Base-by-base conservation (phyloP, 176 grass and related monocot species). In the Oryza meyeriana region DNA sequence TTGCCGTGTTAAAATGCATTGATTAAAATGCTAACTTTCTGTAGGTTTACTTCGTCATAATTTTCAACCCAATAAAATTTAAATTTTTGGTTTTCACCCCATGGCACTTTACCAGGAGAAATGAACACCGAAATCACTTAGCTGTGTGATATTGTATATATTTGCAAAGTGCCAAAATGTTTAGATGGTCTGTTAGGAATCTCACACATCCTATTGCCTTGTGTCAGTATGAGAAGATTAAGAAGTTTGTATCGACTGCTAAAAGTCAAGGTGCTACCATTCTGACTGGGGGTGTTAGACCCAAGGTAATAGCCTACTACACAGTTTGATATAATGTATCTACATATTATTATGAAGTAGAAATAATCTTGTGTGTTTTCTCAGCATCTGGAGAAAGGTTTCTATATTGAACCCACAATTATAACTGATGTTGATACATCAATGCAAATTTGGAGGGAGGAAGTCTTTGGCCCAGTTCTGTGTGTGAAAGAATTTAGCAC, bases 401-500 rank as follows among this genome's bases (percentile, higher is more conserved):
- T 86, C 77, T 99, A 85, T 61, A 88, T 99, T 83, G 96, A 99
- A 75, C 96, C 93, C 47, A 83, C 89, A 63, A 95, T 99, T 61
- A 88, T 99, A 84, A 88, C 91, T 44, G 88, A 99, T 70, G 75
- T 95, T 26, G 90, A 91, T 45, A 94, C 96, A 32, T 93, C 96
- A 24, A 99, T 99, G 96, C 87, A 99, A 95, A 95, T 99, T 79
- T 99, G 96, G 96, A 93, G 89, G 84, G 96, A 99, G 83, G 96
- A 99, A 82, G 83, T 95, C 28, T 97, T 97, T 82, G 96, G 96
- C 45, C 93, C 96, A 66, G 93, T 99, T 76, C 55, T 99, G 12
- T 99, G 96, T 80, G 89, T 95, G 34, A 94, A 94, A 73, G 85
- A 80, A 79, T 99, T 97, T 85, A 89, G 83, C 75, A 92, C 77